Base-by-base conservation (phyloP, 139 green algal genomes). In the Microglena sp. region DNA sequence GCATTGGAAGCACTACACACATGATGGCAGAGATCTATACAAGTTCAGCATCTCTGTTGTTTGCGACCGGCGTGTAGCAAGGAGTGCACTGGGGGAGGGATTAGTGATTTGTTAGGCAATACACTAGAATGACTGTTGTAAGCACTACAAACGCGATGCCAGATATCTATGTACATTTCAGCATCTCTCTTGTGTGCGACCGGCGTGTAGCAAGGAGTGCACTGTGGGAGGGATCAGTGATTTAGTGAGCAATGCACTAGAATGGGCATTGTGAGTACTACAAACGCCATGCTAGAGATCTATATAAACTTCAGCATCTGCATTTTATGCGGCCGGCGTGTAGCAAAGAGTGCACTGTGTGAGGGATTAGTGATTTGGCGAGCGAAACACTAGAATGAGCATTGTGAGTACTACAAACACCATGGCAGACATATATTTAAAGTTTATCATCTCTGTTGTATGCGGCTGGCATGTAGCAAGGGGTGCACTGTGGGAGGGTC, bases 241-340 rank as follows among this genome's bases (percentile, higher is more conserved):
- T n/a, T n/a, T n/a, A n/a, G n/a, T n/a, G n/a, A n/a, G n/a, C n/a
- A n/a, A n/a, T n/a, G n/a, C n/a, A n/a, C n/a, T n/a, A n/a, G n/a
- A n/a, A n/a, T n/a, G n/a, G n/a, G n/a, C n/a, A n/a, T n/a, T n/a
- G n/a, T n/a, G n/a, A n/a, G n/a, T n/a, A n/a, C n/a, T n/a, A n/a
- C n/a, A n/a, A n/a, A n/a, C n/a, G n/a, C n/a, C n/a, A n/a, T n/a
- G n/a, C n/a, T n/a, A n/a, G n/a, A n/a, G n/a, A n/a, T n/a, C n/a
- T n/a, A n/a, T n/a, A n/a, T n/a, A 61, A 68, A 60, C n/a, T 84
- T 84, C 21, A 84, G 64, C 72, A 77, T 77, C 55, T 84, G 67
- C 0, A 69, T 68, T 1, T 58, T n/a, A 33, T 28, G 45, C 5
- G 65, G 57, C 24, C 45, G 18, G 58, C 58, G 50, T 15, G 15